These are phyloP conservation scores for Gardenia jasminoides DNA, from an alignment of 257 asterid species.

Conservation along the genomic window DNA sequence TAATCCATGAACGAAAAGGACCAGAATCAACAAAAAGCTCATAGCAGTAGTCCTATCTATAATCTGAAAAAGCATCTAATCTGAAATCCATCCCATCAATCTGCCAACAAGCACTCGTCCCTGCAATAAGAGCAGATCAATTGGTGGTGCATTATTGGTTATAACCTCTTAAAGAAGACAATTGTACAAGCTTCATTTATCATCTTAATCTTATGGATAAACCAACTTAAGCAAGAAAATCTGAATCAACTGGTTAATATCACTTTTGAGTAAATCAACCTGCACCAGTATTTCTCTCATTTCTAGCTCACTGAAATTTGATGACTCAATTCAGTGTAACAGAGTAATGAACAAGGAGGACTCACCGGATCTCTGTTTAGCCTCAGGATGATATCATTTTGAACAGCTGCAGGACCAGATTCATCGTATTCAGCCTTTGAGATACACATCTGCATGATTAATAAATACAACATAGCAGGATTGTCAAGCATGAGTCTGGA, in stretches of 20 bases:
- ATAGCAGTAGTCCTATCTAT: too few relatives aligned
- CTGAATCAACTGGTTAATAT: background rate
- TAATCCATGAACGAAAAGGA: too few relatives aligned
- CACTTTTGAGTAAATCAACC: too few relatives aligned
- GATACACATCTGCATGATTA: slow-evolving; percentile 58
- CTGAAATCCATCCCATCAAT: too few relatives aligned
- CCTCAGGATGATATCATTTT: slow-evolving; percentile 57
- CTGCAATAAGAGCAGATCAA: background rate
- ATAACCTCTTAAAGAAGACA: background rate
- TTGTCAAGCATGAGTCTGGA: too few relatives aligned
- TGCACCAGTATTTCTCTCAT: too few relatives aligned
- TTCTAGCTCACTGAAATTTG: background rate
- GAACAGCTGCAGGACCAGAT: slow-evolving; percentile 65
- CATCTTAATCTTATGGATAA: background rate
- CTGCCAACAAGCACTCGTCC: too few relatives aligned
- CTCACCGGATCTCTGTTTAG: background rate
- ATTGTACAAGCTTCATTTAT: background rate
- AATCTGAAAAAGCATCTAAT: too few relatives aligned
- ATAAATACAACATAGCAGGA: background rate
- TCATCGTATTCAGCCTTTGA: slow-evolving; percentile 56
- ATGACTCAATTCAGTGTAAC: background rate
- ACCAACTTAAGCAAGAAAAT: background rate
- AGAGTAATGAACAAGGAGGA: background rate
- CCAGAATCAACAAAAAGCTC: too few relatives aligned
- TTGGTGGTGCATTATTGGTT: background rate